These are phyloP conservation scores for Guyanaporus albipodus DNA, from an alignment of 768 basidiomycete genomes.

Conservation along the genomic window DNA sequence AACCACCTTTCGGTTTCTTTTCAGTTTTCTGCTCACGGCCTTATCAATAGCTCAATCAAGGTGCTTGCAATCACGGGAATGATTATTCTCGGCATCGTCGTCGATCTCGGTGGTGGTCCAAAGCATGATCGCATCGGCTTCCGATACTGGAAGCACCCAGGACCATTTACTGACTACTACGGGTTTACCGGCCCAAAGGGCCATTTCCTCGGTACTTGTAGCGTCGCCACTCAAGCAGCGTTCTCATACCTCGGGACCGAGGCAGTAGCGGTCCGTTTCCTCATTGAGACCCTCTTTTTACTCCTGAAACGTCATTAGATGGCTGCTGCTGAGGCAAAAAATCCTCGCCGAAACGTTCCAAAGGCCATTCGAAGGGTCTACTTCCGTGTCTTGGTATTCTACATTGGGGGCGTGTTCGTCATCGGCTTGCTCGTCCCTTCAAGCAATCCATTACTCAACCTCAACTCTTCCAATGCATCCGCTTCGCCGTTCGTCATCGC, in stretches of 20 bases:
- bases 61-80: conserved; percentile 45
- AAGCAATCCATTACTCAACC: conserved; percentile 38
- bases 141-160: conserved; percentile 50
- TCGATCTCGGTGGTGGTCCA: conserved; percentile 53
- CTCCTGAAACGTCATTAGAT: conserved; percentile 26
- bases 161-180: conserved; percentile 48
- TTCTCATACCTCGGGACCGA: conserved; percentile 62
- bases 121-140: conserved; percentile 48
- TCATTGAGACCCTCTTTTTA: not conserved
- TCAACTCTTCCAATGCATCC: conserved; percentile 38
- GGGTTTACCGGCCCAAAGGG: conserved; percentile 42
- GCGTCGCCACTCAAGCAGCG: conserved; percentile 54
- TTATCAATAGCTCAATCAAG: conserved; percentile 42
- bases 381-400: conserved; percentile 37
- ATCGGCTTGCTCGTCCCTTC: conserved; percentile 50
- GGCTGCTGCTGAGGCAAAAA: conserved; percentile 47
- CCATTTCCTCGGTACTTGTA: conserved; percentile 48
- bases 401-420: conserved; percentile 40
- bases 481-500: conserved; percentile 59
- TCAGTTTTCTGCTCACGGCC: not conserved
- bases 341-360: conserved; percentile 43
- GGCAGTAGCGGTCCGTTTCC: conserved; percentile 37
- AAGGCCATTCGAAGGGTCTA: conserved; percentile 44
- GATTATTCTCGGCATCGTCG: conserved; percentile 44
- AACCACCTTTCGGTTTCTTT: not conserved